Conservation (phyloP, 441 rosid genomes). For the Metrosideros polymorpha region DNA sequence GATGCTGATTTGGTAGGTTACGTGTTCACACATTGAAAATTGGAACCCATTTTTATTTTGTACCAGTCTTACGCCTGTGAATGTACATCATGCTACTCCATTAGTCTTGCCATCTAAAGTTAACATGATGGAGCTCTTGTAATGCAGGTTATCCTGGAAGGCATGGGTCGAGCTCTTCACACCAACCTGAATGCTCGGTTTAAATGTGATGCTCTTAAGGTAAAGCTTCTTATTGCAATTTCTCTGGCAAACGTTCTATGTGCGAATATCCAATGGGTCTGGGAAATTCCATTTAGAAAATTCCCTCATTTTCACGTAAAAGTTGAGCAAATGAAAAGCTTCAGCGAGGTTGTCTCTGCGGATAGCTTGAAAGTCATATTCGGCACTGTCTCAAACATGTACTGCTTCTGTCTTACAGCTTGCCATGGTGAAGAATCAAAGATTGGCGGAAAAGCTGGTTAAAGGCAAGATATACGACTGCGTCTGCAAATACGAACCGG, state of each 20-base stretch:
- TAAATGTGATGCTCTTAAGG: constrained; percentile 91
- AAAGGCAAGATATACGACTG: constrained; percentile 82
- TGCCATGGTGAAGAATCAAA: constrained; percentile 99
- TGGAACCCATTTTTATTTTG: not conserved
- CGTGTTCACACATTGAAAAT: not conserved
- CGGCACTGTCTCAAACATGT: not conserved
- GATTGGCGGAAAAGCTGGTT: constrained; percentile 88
- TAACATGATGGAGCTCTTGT: constrained; percentile 1
- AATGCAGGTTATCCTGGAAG: constrained; percentile 84
- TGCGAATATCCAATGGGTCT: not conserved
- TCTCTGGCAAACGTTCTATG: not conserved
- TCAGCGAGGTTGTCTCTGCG: not conserved
- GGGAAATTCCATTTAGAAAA: not conserved
- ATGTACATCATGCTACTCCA: not conserved
- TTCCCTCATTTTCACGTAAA: not conserved
- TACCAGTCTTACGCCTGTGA: not conserved
- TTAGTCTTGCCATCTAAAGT: not conserved
- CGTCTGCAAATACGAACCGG: constrained; percentile 88
- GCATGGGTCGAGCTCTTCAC: constrained; percentile 98
- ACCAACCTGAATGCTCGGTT: constrained; percentile 82
- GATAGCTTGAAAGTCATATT: not conserved
- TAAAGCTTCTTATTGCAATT: constrained; percentile 7
- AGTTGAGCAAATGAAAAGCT: not conserved
- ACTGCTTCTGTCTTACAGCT: constrained; percentile 40
- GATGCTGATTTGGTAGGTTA: constrained; percentile 88